Conservation (phyloP, 106 monocot genomes). For the Acorus gramineus region DNA sequence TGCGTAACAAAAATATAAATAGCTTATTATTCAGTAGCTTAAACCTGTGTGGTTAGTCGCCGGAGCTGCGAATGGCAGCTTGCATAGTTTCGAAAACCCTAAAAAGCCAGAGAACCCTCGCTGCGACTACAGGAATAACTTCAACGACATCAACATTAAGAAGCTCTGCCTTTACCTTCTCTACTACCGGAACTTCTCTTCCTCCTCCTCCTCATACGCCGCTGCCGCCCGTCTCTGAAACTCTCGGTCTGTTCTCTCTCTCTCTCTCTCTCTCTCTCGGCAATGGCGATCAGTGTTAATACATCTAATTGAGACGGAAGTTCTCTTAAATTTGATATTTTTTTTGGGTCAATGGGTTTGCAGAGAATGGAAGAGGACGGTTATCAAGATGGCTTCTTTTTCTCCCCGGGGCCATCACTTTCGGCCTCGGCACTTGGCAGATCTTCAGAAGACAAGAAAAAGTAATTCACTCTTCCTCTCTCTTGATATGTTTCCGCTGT, state of each 20-base stretch:
- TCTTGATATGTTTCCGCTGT: no score
- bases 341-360: background rate
- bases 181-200: background rate
- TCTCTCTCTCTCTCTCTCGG: background rate
- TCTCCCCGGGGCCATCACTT: constrained; percentile 78
- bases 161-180: constrained; percentile 2
- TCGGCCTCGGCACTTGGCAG: constrained; percentile 95
- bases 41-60: no score
- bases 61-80: no score
- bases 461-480: constrained; percentile 19
- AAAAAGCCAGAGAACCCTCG: constrained; percentile 12
- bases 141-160: background rate
- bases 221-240: background rate
- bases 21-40: no score
- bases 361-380: constrained; percentile 40
- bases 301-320: no score
- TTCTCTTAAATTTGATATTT: background rate
- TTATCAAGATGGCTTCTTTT: constrained; percentile 70
- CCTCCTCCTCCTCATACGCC: constrained; percentile 5
- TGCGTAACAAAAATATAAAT: no score
- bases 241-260: background rate
- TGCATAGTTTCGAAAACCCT: constrained; percentile 20
- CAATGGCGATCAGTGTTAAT: no score
- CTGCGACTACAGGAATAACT: background rate
- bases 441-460: constrained; percentile 78